These are phyloP conservation scores for Monosporascus sp. DNA, from an alignment of 2,329 filamentous ascomycete species.

Conservation along the genomic window DNA sequence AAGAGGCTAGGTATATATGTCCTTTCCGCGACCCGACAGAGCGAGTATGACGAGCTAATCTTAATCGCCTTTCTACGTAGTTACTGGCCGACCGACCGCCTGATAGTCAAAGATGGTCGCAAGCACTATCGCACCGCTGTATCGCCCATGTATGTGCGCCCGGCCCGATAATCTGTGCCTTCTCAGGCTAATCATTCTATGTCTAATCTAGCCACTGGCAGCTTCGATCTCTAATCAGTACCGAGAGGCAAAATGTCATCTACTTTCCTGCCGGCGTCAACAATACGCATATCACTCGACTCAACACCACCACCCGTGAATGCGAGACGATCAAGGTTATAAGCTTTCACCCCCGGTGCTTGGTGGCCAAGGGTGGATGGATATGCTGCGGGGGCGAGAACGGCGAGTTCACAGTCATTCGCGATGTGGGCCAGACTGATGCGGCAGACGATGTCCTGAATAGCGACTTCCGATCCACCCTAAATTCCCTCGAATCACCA, in stretches of 20 bases:
- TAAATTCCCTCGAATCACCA: constrained; percentile 17
- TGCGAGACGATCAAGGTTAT: constrained; percentile 68
- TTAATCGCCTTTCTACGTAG: constrained; percentile 31
- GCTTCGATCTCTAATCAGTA: constrained; percentile 83
- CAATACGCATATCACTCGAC: constrained; percentile 57
- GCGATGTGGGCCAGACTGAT: constrained; percentile 32
- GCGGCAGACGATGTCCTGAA: constrained; percentile 27
- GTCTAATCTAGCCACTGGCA: constrained; percentile 65
- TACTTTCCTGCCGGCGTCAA: constrained; percentile 79
- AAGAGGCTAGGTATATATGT: constrained; percentile 44
- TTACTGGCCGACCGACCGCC: constrained; percentile 58
- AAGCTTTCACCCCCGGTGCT: constrained; percentile 73
- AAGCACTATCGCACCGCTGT: constrained; percentile 65
- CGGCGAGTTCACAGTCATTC: constrained; percentile 81
- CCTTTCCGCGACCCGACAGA: not conserved
- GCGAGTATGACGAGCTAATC: constrained; percentile 9
- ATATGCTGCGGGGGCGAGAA: constrained; percentile 84
- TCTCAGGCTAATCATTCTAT: constrained; percentile 3
- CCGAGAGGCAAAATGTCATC: constrained; percentile 67
- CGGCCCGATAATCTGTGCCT: not conserved
- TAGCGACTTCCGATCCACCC: constrained; percentile 15
- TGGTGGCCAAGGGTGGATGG: constrained; percentile 83
- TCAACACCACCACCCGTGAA: constrained; percentile 64
- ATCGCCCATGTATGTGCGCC: constrained; percentile 48
- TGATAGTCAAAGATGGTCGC: constrained; percentile 55